A percentile compares a stretch with the other conserved stretches of the same genome.
phyloP scores from a whole-genome alignment of 495 filamentous ascomycete species.

The Umbilicaria muhlenbergii region DNA sequence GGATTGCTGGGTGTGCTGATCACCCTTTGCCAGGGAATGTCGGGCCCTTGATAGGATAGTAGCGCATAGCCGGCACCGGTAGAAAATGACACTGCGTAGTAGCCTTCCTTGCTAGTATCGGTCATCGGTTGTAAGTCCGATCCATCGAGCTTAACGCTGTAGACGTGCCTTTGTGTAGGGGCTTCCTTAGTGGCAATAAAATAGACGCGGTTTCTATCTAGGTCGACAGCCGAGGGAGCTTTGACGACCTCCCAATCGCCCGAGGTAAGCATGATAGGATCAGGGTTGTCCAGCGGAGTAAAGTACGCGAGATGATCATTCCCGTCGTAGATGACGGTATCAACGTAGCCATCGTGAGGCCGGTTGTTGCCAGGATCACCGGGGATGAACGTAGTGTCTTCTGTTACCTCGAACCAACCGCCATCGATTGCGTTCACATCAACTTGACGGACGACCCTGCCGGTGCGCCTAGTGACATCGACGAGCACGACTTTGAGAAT shows the following conservation, averaged over 20 bases:
- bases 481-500: slow-evolving; percentile 71
- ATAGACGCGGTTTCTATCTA: slow-evolving; percentile 73
- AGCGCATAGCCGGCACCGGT: slow-evolving; percentile 64
- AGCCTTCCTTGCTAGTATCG: slow-evolving; percentile 63
- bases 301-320: slow-evolving; percentile 92
- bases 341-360: slow-evolving; percentile 75
- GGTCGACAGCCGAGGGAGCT: slow-evolving; percentile 76
- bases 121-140: slow-evolving; percentile 52
- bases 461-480: slow-evolving; percentile 59
- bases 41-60: slow-evolving; percentile 67
- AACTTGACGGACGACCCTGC: slow-evolving; percentile 59
- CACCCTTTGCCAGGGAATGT: slow-evolving; percentile 84
- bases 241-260: slow-evolving; percentile 88
- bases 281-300: slow-evolving; percentile 67
- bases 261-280: slow-evolving; percentile 71
- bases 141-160: slow-evolving; percentile 75
- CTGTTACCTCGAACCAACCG: slow-evolving; percentile 92
- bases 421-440: slow-evolving; percentile 75
- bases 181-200: slow-evolving; percentile 78
- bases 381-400: slow-evolving; percentile 75
- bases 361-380: slow-evolving; percentile 66
- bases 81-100: slow-evolving; percentile 77
- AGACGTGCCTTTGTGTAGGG: slow-evolving; percentile 79
- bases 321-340: slow-evolving; percentile 74
- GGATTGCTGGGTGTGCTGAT: slow-evolving; percentile 63